Conservation (phyloP, 2,329 filamentous ascomycete species). For the Daldinia sp. region DNA sequence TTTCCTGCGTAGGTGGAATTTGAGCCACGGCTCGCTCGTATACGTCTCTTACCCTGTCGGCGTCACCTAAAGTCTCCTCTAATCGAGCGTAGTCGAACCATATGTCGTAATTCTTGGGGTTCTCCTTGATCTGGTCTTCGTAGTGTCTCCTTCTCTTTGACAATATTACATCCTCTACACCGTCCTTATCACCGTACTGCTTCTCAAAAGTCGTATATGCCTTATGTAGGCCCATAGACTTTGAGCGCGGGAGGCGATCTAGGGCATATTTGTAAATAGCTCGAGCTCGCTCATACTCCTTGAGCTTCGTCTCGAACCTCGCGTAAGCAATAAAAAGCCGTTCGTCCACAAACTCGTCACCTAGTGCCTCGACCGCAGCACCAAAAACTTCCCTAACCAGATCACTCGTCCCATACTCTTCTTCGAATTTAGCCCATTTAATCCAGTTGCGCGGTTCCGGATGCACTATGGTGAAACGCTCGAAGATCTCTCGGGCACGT, state of each 20-base stretch:
- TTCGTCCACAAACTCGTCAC: constrained; percentile 96
- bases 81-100: constrained; percentile 97
- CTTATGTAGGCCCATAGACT: constrained; percentile 86
- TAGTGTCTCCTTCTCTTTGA: constrained; percentile 93
- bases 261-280: constrained; percentile 98
- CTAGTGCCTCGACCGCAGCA: constrained; percentile 85
- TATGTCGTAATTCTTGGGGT: constrained; percentile 94
- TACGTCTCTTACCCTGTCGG: constrained; percentile 86
- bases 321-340: constrained; percentile 95
- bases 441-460: constrained; percentile 98
- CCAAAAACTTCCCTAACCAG: constrained; percentile 93
- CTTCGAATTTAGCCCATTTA: constrained; percentile 97
- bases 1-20: constrained; percentile 93
- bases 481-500: constrained; percentile 88
- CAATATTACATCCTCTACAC: constrained; percentile 95
- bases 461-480: constrained; percentile 90
- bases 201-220: constrained; percentile 98
- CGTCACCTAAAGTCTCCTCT: constrained; percentile 86
- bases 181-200: constrained; percentile 92
- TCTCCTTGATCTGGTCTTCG: constrained; percentile 93
- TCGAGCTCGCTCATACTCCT: constrained; percentile 92
- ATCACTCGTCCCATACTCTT: constrained; percentile 93
- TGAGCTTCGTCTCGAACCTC: constrained; percentile 92
- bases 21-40: constrained; percentile 97
- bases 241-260: constrained; percentile 89